These are phyloP conservation scores for Nicotiana sylvestris DNA, from an alignment of 257 asterid genomes.

Conservation along the genomic window DNA sequence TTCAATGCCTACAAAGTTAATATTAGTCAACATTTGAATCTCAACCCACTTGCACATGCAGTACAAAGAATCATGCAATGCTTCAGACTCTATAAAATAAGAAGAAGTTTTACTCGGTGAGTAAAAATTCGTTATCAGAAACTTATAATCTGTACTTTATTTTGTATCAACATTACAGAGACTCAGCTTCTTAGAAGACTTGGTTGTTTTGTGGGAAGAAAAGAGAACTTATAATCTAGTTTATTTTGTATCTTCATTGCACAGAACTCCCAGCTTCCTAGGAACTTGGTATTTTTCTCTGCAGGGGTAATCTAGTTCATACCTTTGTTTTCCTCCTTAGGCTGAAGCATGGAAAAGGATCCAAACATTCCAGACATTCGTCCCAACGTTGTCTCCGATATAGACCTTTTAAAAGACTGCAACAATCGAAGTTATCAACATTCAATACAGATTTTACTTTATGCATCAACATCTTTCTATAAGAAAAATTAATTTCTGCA, in stretches of 20 bases:
- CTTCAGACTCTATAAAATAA: neutral
- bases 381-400: slow-evolving; percentile 66
- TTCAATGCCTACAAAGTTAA: neutral
- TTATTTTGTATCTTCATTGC: neutral
- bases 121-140: neutral
- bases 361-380: slow-evolving; percentile 62
- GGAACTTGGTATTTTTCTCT: neutral
- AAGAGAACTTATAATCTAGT: neutral
- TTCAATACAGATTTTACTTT: neutral
- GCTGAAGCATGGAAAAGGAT: slow-evolving; percentile 49
- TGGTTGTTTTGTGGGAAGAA: neutral
- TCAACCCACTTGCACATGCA: neutral
- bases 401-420: slow-evolving; percentile 65
- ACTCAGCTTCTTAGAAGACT: neutral
- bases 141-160: neutral
- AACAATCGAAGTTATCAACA: slow-evolving; percentile 19
- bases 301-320: slow-evolving; percentile 1
- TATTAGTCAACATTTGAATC: neutral
- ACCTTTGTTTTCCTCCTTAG: slow-evolving; percentile 64
- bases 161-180: neutral
- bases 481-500: neutral
- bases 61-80: neutral
- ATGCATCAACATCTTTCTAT: neutral
- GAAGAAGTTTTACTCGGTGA: neutral
- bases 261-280: neutral